These are phyloP conservation scores for Cystobasidium slooffiae DNA, from an alignment of 1,284 basidiomycete species.

Conservation along the genomic window DNA sequence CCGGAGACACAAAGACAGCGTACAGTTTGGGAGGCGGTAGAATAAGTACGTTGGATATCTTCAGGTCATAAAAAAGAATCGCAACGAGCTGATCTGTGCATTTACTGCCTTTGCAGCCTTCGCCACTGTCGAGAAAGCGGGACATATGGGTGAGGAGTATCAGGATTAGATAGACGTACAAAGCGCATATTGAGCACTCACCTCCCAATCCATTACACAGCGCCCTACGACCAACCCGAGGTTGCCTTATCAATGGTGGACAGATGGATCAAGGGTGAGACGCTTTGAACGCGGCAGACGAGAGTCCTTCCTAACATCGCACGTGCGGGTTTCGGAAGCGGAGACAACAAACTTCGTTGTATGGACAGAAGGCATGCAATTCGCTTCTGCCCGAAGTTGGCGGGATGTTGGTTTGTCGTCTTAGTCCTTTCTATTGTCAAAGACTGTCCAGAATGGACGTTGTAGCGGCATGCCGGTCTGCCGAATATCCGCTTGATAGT, in stretches of 20 bases:
- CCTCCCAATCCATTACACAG: conserved; percentile 1
- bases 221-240: conserved; percentile 52
- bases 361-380: no score
- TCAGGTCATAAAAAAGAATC: no score
- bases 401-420: no score
- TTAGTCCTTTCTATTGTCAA: no score
- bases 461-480: no score
- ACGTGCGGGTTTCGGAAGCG: no score
- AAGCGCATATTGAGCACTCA: not conserved
- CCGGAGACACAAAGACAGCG: conserved; percentile 50
- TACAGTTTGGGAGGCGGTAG: conserved; percentile 45
- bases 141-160: conserved; percentile 50
- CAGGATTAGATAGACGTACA: not conserved
- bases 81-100: no score
- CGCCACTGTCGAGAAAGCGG: conserved; percentile 50
- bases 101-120: conserved; percentile 42
- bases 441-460: no score
- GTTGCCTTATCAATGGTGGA: conserved; percentile 54
- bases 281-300: not conserved
- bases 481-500: no score
- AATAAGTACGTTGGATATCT: conserved; percentile 21
- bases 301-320: no score
- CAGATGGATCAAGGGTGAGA: conserved; percentile 15
- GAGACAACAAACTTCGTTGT: no score
- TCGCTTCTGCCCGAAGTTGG: no score